Conservation (phyloP, 2,329 filamentous ascomycete species). For the Phoma sp. region DNA sequence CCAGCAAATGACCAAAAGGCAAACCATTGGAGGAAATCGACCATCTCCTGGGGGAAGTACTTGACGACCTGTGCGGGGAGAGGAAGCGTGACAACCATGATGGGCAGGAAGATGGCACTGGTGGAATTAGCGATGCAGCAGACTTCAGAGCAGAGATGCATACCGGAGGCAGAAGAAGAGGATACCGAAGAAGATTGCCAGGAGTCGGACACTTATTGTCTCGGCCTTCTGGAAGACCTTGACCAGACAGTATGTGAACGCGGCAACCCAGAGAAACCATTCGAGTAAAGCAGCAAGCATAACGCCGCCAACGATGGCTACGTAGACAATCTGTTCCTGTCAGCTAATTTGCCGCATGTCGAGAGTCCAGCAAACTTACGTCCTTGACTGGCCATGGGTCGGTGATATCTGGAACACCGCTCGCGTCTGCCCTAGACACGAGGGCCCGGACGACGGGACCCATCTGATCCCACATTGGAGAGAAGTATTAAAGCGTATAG, state of each 20-base stretch:
- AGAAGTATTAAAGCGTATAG: conserved; percentile 27
- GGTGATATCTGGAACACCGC: conserved; percentile 42
- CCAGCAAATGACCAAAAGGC: conserved; percentile 92
- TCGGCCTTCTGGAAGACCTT: conserved; percentile 92
- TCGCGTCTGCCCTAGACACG: conserved; percentile 36
- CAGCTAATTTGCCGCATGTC: conserved; percentile 12
- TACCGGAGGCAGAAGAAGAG: conserved; percentile 80
- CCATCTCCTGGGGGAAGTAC: conserved; percentile 74
- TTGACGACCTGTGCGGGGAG: conserved; percentile 75
- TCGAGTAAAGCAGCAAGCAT: conserved; percentile 88
- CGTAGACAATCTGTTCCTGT: conserved; percentile 76
- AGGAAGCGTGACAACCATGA: conserved; percentile 93
- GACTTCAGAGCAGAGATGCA: conserved; percentile 19
- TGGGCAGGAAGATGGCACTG: conserved; percentile 85
- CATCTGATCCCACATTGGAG: conserved; percentile 36
- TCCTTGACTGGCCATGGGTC: conserved; percentile 52
- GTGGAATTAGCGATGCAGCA: conserved; percentile 24
- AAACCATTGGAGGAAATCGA: conserved; percentile 85
- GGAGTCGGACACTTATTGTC: conserved; percentile 79
- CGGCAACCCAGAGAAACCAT: conserved; percentile 94
- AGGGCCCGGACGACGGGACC: conserved; percentile 32
- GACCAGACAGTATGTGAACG: conserved; percentile 87
- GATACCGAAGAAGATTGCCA: conserved; percentile 78
- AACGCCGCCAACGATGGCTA: conserved; percentile 78
- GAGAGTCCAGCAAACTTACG: conserved; percentile 39